A percentile compares a stretch with the other conserved stretches of the same genome.
Conservation (phyloP, 2,329 filamentous ascomycete genomes). For the Pestalotiopsis sp. region DNA sequence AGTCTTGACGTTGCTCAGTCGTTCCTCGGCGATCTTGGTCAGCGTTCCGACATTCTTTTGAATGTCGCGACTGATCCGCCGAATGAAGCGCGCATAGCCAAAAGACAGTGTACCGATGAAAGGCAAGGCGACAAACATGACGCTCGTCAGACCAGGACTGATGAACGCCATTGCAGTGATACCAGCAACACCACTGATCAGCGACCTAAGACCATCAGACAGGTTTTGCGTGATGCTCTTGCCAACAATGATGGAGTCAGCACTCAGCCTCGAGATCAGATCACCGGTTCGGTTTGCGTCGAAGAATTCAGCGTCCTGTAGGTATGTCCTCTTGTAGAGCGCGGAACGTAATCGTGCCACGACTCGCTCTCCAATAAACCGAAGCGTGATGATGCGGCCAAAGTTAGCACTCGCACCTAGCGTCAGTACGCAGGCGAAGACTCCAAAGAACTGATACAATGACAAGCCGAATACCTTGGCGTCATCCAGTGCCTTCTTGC, state of each 20-base stretch:
- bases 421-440: conserved; percentile 74
- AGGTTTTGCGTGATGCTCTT: conserved; percentile 98
- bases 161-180: conserved; percentile 96
- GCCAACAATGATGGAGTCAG: conserved; percentile 95
- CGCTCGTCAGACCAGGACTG: conserved; percentile 84
- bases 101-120: conserved; percentile 90
- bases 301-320: conserved; percentile 99
- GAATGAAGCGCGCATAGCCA: conserved; percentile 86
- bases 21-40: conserved; percentile 96
- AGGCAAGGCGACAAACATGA: conserved; percentile 85
- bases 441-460: conserved; percentile 85
- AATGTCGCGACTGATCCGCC: conserved; percentile 87
- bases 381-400: conserved; percentile 86
- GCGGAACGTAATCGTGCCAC: conserved; percentile 87
- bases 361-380: conserved; percentile 93
- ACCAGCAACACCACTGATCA: conserved; percentile 88
- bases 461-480: conserved; percentile 80
- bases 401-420: conserved; percentile 91
- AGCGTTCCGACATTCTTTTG: conserved; percentile 91
- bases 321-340: conserved; percentile 87
- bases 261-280: conserved; percentile 91
- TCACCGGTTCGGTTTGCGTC: conserved; percentile 97
- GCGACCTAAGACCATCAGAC: conserved; percentile 88
- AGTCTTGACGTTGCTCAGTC: conserved; percentile 94
- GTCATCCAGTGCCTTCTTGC: conserved; percentile 68